Evolutionary conservation across 108 stramenopile species (phyloP), one percentile per base, ranked within the genome.

Genomic region (Stephanodiscus triporus): DNA sequence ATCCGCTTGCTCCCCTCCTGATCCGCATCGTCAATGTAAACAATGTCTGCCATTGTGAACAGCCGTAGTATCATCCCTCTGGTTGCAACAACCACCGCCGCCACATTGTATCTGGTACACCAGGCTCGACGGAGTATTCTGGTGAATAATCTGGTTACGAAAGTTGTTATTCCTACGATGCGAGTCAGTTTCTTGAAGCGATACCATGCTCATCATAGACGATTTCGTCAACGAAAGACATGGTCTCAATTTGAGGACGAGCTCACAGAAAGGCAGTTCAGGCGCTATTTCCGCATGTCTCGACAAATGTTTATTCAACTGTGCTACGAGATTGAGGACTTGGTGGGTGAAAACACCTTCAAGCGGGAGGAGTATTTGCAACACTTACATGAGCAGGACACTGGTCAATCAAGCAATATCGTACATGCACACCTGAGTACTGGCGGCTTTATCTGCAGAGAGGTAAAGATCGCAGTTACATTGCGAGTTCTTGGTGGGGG

Each of bases 401-500:
- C 9, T 26, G 4, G 7, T 4, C 20, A 56, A 23, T 5, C 45
- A 4, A 66, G 3, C 19, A 66, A 66, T 11, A 48, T 66, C 10
- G 2, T 66, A 27, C 6, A 6, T 48, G 47, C 47, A 4, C 64
- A 66, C 24, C 42, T 11, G 4, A 20, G 4, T 47, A 66, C 42
- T 5, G 47, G 64, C 2, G 64, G 64, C 4, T 2, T 66, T 19
- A 66, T 66, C 13, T 45, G 20, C 11, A 43, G 64, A 1, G 64
- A 66, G 24, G 24, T 48, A 1, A 66, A 48, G 24, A 2, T 66
- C 2, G 64, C 64, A 8, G 7, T 66, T 22, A 48, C 47, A n/a
- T 26, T 66, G 24, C 42, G 64, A 5, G 11, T 66, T 23, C 47
- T 66, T 26, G 64, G 43, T 11, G 64, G 64, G 45, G 64, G 64